Base-by-base conservation (phyloP, 2,329 filamentous ascomycete species). In the Madurella mycetomatis region DNA sequence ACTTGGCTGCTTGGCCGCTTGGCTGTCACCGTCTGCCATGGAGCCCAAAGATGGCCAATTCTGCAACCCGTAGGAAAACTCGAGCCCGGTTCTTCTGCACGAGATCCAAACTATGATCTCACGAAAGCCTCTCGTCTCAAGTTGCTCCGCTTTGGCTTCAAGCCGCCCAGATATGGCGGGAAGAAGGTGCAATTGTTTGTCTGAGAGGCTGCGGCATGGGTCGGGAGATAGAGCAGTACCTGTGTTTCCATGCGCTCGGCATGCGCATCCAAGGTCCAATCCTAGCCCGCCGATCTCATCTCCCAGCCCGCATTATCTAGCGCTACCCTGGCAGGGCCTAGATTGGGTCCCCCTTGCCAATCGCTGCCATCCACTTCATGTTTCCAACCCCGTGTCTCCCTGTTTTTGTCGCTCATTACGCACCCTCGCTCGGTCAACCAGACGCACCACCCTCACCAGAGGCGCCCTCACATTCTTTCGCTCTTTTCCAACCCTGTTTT, bases 321-420 rank as follows among this genome's bases (percentile, higher is more conserved):
- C 39, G 53, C 34, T 56, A 63, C 59, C 46, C 41, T 47, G 42
- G 32, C 39, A 45, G 47, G 42, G 49, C 19, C 49, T 30, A 43
- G 43, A 16, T 31, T 51, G 57, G 46, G 53, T 51, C 25, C 45
- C 49, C 37, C 37, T 41, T 5, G 40, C 40, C 25, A 7, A 7
- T 25, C 4, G 41, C 41, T 42, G 8, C 17, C 41, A 18, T 17
- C 41, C 41, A 42, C 8, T 42, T 42, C 15, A 42, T 16, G 30
- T 40, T 42, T 48, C 51, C 47, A 51, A 39, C 55, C 54, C 56
- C 55, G 37, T 18, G 39, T 47, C 49, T 55, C 53, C 58, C 56
- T 58, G 56, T 57, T 59, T 58, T 56, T 42, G 51, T 54, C 54
- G 44, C 55, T 56, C 59, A 63, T 63, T 61, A 59, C 61, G 54